Evolutionary conservation across 495 filamentous ascomycete species (phyloP), one percentile per base, ranked within the genome.

Genomic region (Letharia columbiana): DNA sequence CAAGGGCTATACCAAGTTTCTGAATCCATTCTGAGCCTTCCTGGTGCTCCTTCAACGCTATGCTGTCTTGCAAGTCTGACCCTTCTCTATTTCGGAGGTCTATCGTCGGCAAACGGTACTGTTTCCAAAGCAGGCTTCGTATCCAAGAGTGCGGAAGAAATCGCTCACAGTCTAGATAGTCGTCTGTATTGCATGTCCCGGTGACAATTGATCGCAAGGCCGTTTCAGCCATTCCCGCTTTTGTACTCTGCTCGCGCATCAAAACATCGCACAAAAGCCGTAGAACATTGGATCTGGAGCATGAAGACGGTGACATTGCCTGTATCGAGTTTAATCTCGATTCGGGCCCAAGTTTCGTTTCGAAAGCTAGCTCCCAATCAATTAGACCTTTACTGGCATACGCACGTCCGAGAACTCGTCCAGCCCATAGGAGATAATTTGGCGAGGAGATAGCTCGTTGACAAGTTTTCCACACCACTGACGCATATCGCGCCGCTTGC

Each of bases 371-470:
- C 49, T 83, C 80, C 60, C 73, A 73, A 41, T 83, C 82, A 31
- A 90, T 81, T 65, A 84, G 77, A 23, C 90, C 90, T 60, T 86
- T 89, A 6, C 88, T 82, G 56, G 89, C 86, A 76, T 92, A 98
- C 1, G 91, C 87, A 69, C 91, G 84, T 28, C 94, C 94, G 33
- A 98, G 79, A 20, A 92, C 88, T 62, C 86, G 83, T 10, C 88
- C 91, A 49, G 89, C 89, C 94, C 94, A 98, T 6, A 90, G 75
- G 17, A 89, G 76, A 73, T 94, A 98, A 31, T 85, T 82, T 39
- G 80, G 77, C 54, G 87, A 87, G 41, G 87, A 80, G 13, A 79
- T 75, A 49, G 80, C 77, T 35, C 80, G 78, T 65, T 85, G 82
- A 69, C 91, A 88, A 33, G 86, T 91, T 69, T 88, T 84, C 84